Conservation (phyloP, 2,329 filamentous ascomycete species). For the Calonectria fujianensis region DNA sequence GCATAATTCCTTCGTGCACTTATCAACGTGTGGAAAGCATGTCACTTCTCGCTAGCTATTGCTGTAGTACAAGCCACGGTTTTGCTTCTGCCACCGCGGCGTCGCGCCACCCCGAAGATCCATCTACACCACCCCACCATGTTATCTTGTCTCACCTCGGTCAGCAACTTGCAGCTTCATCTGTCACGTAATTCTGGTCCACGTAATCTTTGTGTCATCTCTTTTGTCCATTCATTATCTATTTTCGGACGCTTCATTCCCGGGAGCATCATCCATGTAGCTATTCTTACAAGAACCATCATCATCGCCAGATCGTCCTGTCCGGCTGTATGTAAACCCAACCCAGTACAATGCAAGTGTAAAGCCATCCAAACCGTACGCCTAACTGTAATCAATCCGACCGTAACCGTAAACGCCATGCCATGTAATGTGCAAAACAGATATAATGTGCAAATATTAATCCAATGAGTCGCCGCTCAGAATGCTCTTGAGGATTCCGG, state of each 20-base stretch:
- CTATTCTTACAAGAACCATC: constrained; percentile 31
- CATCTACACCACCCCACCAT: background rate
- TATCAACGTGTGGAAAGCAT: background rate
- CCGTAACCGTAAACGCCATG: constrained; percentile 47
- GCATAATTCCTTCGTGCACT: constrained; percentile 32
- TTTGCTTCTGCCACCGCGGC: background rate
- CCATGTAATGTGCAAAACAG: constrained; percentile 47
- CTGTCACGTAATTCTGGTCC: background rate
- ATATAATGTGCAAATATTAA: constrained; percentile 54
- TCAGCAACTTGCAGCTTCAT: background rate
- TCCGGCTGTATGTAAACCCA: constrained; percentile 26
- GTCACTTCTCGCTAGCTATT: background rate
- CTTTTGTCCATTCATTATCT: constrained; percentile 23
- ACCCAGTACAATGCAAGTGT: constrained; percentile 43
- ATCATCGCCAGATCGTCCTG: constrained; percentile 24
- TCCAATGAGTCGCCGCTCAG: constrained; percentile 77
- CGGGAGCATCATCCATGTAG: constrained; percentile 13
- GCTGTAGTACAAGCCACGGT: background rate
- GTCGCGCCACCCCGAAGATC: background rate
- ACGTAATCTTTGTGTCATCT: background rate
- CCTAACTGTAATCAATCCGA: constrained; percentile 12
- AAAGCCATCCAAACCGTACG: constrained; percentile 32
- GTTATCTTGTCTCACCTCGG: background rate
- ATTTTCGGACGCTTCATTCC: constrained; percentile 5
- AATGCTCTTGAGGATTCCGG: constrained; percentile 78